Evolutionary conservation across 306 rosid genomes (phyloP).

Genomic region (Biancaea sappan): DNA sequence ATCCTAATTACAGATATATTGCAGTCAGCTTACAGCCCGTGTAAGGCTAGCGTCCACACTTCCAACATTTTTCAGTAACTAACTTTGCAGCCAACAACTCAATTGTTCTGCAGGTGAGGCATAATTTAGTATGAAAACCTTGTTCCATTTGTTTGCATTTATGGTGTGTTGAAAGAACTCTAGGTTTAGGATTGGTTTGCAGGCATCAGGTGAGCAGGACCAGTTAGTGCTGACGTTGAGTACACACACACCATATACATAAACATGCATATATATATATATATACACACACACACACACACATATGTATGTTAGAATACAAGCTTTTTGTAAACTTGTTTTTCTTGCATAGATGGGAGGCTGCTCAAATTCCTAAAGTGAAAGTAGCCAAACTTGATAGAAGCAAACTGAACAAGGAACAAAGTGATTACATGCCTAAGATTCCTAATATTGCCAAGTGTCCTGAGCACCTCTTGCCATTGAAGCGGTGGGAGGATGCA

Average conservation of each 20-base stretch:
- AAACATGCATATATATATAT: no score
- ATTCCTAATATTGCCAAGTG: constrained; percentile 84
- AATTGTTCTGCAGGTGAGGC: not conserved
- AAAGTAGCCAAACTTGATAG: constrained; percentile 80
- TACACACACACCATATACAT: no score
- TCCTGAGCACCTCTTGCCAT: constrained; percentile 76
- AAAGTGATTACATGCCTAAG: constrained; percentile 83
- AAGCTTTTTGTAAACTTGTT: not conserved
- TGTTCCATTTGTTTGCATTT: not conserved
- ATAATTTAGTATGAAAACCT: not conserved
- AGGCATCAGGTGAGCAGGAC: not conserved
- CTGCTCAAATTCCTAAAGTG: constrained; percentile 76
- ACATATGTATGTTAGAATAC: not conserved
- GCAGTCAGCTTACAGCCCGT: not conserved
- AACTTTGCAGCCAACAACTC: not conserved
- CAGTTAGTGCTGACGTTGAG: not conserved
- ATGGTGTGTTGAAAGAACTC: not conserved
- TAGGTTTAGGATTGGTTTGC: constrained; percentile 15
- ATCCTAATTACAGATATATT: not conserved
- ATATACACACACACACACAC: no score
- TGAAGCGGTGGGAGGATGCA: constrained; percentile 81
- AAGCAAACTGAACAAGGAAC: constrained; percentile 64
- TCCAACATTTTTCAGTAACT: not conserved
- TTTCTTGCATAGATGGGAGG: constrained; percentile 78
- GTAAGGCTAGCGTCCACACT: not conserved